A percentile compares a stretch with the other conserved stretches of the same genome.
phyloP scores from a whole-genome alignment of 2,329 filamentous ascomycete species.

The Epichloe amarillans region DNA sequence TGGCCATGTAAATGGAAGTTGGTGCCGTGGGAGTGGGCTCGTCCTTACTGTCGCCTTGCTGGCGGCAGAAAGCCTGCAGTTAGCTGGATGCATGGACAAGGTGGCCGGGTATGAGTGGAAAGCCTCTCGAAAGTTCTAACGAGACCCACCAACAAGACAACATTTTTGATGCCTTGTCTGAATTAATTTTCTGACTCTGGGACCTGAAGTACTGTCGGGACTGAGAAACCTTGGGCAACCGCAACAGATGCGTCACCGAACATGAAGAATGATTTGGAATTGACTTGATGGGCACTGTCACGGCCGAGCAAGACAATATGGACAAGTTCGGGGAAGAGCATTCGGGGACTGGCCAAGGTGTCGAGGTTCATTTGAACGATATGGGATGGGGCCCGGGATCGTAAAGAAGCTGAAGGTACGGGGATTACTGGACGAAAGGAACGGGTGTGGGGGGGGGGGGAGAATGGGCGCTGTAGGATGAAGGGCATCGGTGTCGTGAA shows the following conservation, averaged over 20 bases:
- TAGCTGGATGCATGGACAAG: background rate
- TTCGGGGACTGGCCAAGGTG: background rate
- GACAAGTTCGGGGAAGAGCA: background rate
- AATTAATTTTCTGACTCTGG: too few species aligned
- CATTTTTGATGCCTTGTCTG: background rate
- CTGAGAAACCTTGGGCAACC: too few species aligned
- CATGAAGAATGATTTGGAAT: background rate
- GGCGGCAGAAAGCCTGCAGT: background rate
- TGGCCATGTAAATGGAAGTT: slow-evolving; percentile 23
- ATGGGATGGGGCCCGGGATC: background rate
- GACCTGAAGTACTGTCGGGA: background rate
- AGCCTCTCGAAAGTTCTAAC: background rate
- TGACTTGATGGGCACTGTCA: background rate
- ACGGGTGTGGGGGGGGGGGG: background rate
- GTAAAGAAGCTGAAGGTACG: background rate
- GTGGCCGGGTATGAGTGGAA: background rate
- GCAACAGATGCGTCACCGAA: background rate
- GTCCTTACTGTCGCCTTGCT: background rate
- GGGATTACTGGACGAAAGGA: background rate
- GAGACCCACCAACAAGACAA: too few species aligned
- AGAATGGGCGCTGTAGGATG: background rate
- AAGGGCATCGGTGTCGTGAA: slow-evolving; percentile 1
- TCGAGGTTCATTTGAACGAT: background rate
- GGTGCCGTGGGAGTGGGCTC: slow-evolving; percentile 8
- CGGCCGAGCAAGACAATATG: background rate